Conservation (phyloP, 176 grass and related monocot genomes). For the Secale cereale region DNA sequence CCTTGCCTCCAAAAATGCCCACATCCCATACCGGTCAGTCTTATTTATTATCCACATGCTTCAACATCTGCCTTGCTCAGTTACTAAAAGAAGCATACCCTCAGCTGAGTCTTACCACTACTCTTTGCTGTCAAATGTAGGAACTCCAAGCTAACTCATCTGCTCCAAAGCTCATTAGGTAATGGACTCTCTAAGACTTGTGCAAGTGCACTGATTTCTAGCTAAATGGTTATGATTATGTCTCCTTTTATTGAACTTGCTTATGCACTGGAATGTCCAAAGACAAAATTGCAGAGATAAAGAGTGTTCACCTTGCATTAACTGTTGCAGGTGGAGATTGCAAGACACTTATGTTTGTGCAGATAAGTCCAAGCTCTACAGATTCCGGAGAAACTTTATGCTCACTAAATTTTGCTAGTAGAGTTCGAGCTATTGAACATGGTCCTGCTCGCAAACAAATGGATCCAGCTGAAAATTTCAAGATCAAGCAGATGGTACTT, state of each 20-base stretch:
- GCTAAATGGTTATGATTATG: constrained; percentile 5
- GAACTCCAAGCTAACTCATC: constrained; percentile 95
- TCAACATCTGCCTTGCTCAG: constrained; percentile 1
- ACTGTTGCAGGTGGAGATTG: constrained; percentile 84
- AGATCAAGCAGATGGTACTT: constrained; percentile 89
- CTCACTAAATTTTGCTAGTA: constrained; percentile 89
- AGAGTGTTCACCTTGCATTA: not conserved
- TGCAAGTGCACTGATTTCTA: not conserved
- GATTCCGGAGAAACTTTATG: constrained; percentile 85
- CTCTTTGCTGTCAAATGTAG: constrained; percentile 51
- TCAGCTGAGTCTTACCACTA: constrained; percentile 14
- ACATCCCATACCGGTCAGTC: constrained; percentile 83
- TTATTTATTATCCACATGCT: constrained; percentile 20
- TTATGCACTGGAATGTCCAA: not conserved
- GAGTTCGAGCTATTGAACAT: constrained; percentile 82
- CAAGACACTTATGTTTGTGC: constrained; percentile 98
- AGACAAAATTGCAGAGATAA: not conserved
- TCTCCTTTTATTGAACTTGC: constrained; percentile 4
- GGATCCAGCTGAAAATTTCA: constrained; percentile 85
- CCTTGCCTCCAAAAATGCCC: constrained; percentile 80
- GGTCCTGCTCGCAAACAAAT: constrained; percentile 78
- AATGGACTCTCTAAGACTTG: constrained; percentile 1
- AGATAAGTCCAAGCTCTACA: constrained; percentile 86
- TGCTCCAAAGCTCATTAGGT: constrained; percentile 96
- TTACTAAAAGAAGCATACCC: constrained; percentile 7